Evolutionary conservation across 225 moss, liverwort and hornwort species (phyloP).

Genomic region (Ulota crispa): DNA sequence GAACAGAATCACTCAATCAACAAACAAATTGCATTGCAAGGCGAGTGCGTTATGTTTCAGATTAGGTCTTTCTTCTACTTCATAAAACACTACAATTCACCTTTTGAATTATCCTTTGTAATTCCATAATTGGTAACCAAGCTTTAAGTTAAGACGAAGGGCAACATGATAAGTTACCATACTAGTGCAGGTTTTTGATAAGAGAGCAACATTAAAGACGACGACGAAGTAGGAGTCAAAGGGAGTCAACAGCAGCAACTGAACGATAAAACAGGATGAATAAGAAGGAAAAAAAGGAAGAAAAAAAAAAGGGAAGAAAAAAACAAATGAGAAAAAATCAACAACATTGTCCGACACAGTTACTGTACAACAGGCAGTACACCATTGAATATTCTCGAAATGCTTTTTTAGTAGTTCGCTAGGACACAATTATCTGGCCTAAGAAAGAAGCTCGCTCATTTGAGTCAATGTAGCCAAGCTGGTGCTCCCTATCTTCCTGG

Average conservation of each 20-base stretch:
- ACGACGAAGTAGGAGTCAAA: background rate
- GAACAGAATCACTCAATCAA: background rate
- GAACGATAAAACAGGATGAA: constrained; percentile 18
- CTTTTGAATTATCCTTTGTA: background rate
- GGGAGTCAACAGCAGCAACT: background rate
- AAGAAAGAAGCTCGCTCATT: background rate
- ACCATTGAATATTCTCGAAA: constrained; percentile 6
- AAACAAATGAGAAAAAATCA: background rate
- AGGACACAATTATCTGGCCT: constrained; percentile 30
- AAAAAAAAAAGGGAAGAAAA: background rate
- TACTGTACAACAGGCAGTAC: background rate
- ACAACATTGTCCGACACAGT: constrained; percentile 4
- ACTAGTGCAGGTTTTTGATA: too few species aligned
- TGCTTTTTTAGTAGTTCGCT: background rate
- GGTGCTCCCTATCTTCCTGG: background rate
- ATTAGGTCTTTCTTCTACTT: background rate
- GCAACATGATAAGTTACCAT: background rate
- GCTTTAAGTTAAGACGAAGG: background rate
- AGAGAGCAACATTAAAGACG: too few species aligned
- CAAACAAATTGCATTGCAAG: background rate
- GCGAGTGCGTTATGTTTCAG: background rate
- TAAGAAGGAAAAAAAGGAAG: background rate
- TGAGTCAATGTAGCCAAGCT: background rate
- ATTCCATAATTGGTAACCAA: constrained; percentile 10
- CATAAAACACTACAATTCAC: constrained; percentile 10